A percentile compares a stretch with the other conserved stretches of the same genome.
Conservation (phyloP, 1,139 yeast species). For the Scheffersomyces lignicola region DNA sequence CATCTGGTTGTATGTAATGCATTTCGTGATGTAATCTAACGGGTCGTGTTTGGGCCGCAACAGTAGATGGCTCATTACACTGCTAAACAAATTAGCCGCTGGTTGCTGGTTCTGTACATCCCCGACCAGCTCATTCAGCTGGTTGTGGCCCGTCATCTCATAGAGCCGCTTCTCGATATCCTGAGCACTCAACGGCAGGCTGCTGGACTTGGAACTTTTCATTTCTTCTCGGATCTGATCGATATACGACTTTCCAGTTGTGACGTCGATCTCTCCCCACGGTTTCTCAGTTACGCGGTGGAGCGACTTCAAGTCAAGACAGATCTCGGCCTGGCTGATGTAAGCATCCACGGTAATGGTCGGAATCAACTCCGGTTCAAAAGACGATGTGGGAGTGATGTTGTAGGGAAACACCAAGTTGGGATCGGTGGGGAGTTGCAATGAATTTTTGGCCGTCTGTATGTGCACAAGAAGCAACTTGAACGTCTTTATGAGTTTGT, state of each 20-base stretch:
- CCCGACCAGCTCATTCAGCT: background rate
- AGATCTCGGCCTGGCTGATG: conserved; percentile 46
- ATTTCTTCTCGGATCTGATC: conserved; percentile 45
- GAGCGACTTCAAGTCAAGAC: conserved; percentile 42
- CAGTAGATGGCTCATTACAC: conserved; percentile 30
- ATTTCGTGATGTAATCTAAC: conserved; percentile 44
- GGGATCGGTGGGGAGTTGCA: conserved; percentile 48
- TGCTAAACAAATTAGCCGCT: conserved; percentile 17
- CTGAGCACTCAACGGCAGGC: conserved; percentile 10
- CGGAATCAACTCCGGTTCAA: conserved; percentile 35
- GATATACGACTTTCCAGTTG: conserved; percentile 37
- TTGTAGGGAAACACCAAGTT: conserved; percentile 40
- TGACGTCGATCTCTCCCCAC: conserved; percentile 38
- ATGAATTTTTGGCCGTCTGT: conserved; percentile 32
- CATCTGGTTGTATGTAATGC: conserved; percentile 39
- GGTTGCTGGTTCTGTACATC: conserved; percentile 3
- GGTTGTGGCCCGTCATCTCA: conserved; percentile 3
- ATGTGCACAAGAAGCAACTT: conserved; percentile 27
- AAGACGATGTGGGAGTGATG: conserved; percentile 23
- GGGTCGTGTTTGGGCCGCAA: conserved; percentile 36
- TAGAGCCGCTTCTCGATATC: conserved; percentile 11
- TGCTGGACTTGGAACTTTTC: conserved; percentile 19
- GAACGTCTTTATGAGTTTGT: conserved; percentile 24
- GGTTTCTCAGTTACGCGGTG: conserved; percentile 41
- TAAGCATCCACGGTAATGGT: conserved; percentile 40